A percentile compares a stretch with the other conserved stretches of the same genome.
These are phyloP conservation scores for Parsonsia alboflavescens DNA, from an alignment of 257 asterid genomes.

Conservation along the genomic window DNA sequence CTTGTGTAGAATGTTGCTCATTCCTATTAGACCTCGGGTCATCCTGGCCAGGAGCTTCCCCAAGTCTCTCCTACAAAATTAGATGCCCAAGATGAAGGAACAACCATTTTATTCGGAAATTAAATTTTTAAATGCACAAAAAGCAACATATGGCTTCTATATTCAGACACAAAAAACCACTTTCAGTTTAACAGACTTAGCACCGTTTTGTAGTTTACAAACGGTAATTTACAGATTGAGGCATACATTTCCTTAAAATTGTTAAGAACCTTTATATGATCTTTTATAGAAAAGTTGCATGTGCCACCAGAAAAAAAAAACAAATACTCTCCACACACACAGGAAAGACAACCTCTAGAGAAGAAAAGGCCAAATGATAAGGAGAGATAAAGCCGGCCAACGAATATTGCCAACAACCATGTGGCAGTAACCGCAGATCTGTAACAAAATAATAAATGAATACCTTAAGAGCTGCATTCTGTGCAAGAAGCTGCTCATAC, in stretches of 20 bases:
- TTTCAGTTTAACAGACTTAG: not conserved
- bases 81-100: not conserved
- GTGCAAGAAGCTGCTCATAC: constrained; percentile 66
- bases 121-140: not conserved
- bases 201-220: not conserved
- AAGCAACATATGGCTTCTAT: not conserved
- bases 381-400: too few species aligned
- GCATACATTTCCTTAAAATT: not conserved
- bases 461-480: constrained; percentile 90
- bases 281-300: too few species aligned
- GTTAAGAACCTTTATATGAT: not conserved
- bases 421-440: not conserved
- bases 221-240: not conserved
- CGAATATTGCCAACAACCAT: not conserved
- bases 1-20: constrained; percentile 35
- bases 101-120: not conserved
- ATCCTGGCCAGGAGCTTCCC: constrained; percentile 57
- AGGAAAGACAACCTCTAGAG: not conserved
- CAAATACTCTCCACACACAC: not conserved
- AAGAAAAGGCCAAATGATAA: not conserved
- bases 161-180: not conserved
- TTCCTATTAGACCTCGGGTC: constrained; percentile 60
- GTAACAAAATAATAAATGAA: not conserved
- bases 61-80: constrained; percentile 61
- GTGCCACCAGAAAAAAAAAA: not conserved